These are phyloP conservation scores for Claviceps pusilla DNA, from an alignment of 2,329 filamentous ascomycete species.

Conservation along the genomic window DNA sequence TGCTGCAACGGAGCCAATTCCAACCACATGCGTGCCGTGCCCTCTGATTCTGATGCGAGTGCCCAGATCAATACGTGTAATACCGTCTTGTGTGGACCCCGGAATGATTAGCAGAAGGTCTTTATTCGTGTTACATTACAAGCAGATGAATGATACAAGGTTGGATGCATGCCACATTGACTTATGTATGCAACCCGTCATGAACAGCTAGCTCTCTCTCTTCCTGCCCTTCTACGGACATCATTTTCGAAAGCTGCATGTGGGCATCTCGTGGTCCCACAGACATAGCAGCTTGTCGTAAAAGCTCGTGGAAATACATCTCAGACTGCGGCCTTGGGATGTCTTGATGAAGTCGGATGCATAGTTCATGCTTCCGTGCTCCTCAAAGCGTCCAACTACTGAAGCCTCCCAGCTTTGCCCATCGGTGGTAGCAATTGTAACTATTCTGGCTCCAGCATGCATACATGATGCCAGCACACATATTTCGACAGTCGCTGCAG, in stretches of 20 bases:
- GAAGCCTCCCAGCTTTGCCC: constrained; percentile 42
- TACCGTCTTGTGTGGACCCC: not conserved
- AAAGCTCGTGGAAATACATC: constrained; percentile 58
- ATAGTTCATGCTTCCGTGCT: constrained; percentile 92
- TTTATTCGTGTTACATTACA: not conserved
- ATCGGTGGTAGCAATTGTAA: constrained; percentile 27
- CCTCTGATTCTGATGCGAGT: not conserved
- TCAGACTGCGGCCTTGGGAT: constrained; percentile 14
- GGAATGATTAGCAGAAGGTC: not conserved
- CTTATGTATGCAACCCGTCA: not conserved
- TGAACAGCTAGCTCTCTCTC: not conserved
- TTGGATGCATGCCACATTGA: not conserved
- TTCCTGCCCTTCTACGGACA: not conserved
- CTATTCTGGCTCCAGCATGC: constrained; percentile 69
- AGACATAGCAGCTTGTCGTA: constrained; percentile 58
- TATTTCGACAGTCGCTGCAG: constrained; percentile 16
- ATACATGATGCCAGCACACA: constrained; percentile 78
- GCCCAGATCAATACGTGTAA: not conserved
- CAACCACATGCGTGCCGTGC: not conserved
- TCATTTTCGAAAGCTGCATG: not conserved
- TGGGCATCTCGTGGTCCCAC: constrained; percentile 32
- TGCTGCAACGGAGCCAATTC: not conserved
- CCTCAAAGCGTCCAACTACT: constrained; percentile 58
- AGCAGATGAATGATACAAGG: not conserved
- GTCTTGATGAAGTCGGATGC: constrained; percentile 54